Conservation (phyloP, 768 basidiomycete species). For the Gymnopilus junonius region DNA sequence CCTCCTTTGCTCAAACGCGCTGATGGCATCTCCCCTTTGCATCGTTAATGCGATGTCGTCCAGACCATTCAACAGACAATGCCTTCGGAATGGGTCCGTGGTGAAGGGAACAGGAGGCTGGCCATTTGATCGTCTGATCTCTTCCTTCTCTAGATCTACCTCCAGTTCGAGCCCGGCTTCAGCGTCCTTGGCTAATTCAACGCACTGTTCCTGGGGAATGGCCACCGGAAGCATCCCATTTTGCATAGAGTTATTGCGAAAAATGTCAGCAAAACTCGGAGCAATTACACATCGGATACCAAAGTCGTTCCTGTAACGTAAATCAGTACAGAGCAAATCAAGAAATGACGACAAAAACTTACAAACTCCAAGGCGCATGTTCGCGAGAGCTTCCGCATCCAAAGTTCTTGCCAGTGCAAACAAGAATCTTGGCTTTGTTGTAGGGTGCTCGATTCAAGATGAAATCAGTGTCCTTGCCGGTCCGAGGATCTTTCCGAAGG, state of each 20-base stretch:
- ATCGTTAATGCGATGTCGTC: conserved; percentile 97
- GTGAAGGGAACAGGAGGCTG: conserved; percentile 75
- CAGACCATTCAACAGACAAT: conserved; percentile 93
- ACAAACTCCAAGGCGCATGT: conserved; percentile 90
- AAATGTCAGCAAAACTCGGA: conserved; percentile 91
- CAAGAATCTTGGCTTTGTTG: conserved; percentile 74
- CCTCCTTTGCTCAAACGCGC: conserved; percentile 77
- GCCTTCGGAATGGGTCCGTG: conserved; percentile 88
- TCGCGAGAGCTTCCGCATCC: conserved; percentile 91
- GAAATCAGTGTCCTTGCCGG: conserved; percentile 83
- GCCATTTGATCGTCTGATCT: conserved; percentile 76
- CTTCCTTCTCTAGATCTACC: conserved; percentile 83
- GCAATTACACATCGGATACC: conserved; percentile 89
- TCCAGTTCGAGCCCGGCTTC: conserved; percentile 76
- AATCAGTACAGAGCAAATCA: neutral
- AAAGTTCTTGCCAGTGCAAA: conserved; percentile 88
- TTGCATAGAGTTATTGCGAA: conserved; percentile 88
- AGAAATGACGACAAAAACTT: conserved; percentile 33
- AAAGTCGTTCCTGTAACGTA: conserved; percentile 71
- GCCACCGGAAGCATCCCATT: conserved; percentile 89
- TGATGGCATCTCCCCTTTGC: conserved; percentile 75
- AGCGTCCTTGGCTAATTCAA: conserved; percentile 76
- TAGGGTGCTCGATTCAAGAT: conserved; percentile 83
- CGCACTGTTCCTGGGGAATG: conserved; percentile 73
- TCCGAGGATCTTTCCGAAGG: conserved; percentile 77